Percentiles rank a stretch among this genome's conserved stretches.
Evolutionary conservation across 73 alveolate species (phyloP).

Genomic region (Uronychia setigera): DNA sequence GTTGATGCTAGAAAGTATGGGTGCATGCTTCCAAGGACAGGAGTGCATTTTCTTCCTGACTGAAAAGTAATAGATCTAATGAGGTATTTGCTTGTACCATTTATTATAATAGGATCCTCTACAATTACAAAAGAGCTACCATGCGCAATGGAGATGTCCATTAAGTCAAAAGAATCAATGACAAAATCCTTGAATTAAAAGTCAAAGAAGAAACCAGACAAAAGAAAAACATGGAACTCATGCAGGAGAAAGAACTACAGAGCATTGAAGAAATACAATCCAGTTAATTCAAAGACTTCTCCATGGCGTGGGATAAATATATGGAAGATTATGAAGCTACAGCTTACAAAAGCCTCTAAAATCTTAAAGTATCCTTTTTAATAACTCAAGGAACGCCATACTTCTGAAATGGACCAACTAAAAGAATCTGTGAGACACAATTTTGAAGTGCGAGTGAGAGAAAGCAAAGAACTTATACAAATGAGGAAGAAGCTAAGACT

Average conservation of each 20-base stretch:
- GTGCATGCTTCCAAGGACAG: conserved; percentile 40
- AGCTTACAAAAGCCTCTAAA: conserved; percentile 60
- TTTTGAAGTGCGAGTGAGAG: conserved; percentile 58
- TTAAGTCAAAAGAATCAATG: conserved; percentile 63
- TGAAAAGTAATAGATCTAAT: conserved; percentile 29
- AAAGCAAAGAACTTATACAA: conserved; percentile 73
- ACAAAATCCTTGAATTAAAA: conserved; percentile 59
- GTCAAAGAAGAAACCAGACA: conserved; percentile 37
- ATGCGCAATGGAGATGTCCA: conserved; percentile 45
- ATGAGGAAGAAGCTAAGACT: conserved; percentile 66
- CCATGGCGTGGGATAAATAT: conserved; percentile 71
- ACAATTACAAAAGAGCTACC: conserved; percentile 21
- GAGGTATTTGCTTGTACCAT: conserved; percentile 19
- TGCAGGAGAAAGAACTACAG: conserved; percentile 52
- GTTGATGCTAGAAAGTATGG: not conserved
- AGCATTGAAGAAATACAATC: conserved; percentile 47
- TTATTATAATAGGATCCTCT: conserved; percentile 45
- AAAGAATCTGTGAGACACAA: conserved; percentile 60
- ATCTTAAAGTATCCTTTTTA: conserved; percentile 57
- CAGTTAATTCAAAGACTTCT: conserved; percentile 40
- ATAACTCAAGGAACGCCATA: conserved; percentile 69
- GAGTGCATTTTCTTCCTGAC: conserved; percentile 61
- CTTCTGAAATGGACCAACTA: conserved; percentile 70
- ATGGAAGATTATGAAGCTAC: conserved; percentile 78
- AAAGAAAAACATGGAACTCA: conserved; percentile 20